Percentiles rank a stretch among this genome's conserved stretches.
Conservation (phyloP, 2,329 filamentous ascomycete species). For the Cladophialophora carrionii region DNA sequence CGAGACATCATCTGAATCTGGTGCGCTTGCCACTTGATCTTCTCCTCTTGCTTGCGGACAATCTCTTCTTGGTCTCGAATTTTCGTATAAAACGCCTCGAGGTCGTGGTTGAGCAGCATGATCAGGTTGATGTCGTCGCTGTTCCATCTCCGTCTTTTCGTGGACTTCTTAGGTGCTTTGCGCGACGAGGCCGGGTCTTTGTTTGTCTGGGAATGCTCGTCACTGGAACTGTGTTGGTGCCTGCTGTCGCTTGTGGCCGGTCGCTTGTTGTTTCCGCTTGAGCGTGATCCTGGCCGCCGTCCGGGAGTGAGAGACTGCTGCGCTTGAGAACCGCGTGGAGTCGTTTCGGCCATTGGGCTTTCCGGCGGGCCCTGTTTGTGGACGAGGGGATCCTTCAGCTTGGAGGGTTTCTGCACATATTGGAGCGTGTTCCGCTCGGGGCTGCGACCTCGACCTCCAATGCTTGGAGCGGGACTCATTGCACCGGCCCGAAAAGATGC, state of each 20-base stretch:
- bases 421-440: constrained; percentile 14
- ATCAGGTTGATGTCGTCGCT: constrained; percentile 30
- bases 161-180: constrained; percentile 7
- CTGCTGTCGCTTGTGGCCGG: constrained; percentile 16
- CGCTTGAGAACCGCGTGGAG: constrained; percentile 4
- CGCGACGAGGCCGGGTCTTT: not conserved
- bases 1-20: constrained; percentile 33
- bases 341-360: constrained; percentile 4
- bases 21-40: constrained; percentile 25
- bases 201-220: constrained; percentile 13
- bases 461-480: constrained; percentile 32
- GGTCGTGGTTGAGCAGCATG: constrained; percentile 24
- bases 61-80: constrained; percentile 31
- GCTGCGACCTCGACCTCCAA: constrained; percentile 7
- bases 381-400: constrained; percentile 23
- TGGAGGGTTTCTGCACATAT: constrained; percentile 20
- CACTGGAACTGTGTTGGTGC: constrained; percentile 22
- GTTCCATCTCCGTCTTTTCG: constrained; percentile 33
- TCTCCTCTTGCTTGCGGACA: constrained; percentile 25
- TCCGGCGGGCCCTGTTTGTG: constrained; percentile 13
- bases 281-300: not conserved
- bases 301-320: not conserved
- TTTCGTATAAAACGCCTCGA: constrained; percentile 27
- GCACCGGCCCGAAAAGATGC: constrained; percentile 34
- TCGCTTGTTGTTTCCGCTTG: constrained; percentile 15